Percentiles rank a stretch among this genome's conserved stretches.
These are phyloP conservation scores for Aspergillus haitiensis DNA, from an alignment of 495 filamentous ascomycete genomes.

Conservation along the genomic window DNA sequence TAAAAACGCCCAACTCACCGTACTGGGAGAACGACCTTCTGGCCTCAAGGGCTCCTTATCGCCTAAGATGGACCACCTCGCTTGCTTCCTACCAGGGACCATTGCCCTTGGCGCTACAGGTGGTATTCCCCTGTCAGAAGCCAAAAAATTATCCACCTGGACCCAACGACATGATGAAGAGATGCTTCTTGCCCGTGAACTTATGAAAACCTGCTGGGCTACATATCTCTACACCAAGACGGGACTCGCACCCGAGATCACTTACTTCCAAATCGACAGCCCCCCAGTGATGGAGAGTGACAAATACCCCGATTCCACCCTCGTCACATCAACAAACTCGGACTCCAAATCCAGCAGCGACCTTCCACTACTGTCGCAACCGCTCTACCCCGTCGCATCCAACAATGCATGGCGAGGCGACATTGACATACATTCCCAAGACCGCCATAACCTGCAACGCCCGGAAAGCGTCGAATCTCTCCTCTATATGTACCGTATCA, in stretches of 20 bases:
- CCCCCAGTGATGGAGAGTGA: slow-evolving; percentile 45
- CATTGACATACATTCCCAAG: slow-evolving; percentile 69
- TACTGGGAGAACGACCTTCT: slow-evolving; percentile 79
- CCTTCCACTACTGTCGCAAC: slow-evolving; percentile 36
- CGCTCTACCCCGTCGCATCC: slow-evolving; percentile 27
- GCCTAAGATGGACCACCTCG: slow-evolving; percentile 97
- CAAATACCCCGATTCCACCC: slow-evolving; percentile 39
- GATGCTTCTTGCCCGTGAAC: slow-evolving; percentile 78
- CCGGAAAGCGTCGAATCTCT: slow-evolving; percentile 94
- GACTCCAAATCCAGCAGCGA: slow-evolving; percentile 23
- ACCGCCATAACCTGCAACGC: slow-evolving; percentile 91
- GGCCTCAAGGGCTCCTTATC: slow-evolving; percentile 64
- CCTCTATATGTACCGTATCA: slow-evolving; percentile 99
- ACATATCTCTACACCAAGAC: slow-evolving; percentile 89
- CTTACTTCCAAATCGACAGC: slow-evolving; percentile 75
- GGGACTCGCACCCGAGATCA: slow-evolving; percentile 88
- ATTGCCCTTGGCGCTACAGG: slow-evolving; percentile 87
- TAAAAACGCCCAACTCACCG: slow-evolving; percentile 71
- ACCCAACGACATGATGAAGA: slow-evolving; percentile 77
- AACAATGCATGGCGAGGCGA: slow-evolving; percentile 63
- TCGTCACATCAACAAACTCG: slow-evolving; percentile 15
- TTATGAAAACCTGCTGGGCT: slow-evolving; percentile 97
- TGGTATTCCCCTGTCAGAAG: slow-evolving; percentile 70
- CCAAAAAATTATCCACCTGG: slow-evolving; percentile 70
- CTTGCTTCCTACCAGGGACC: slow-evolving; percentile 96